Evolutionary conservation across 768 basidiomycete species (phyloP).

Genomic region (Gloeophyllum trabeum): DNA sequence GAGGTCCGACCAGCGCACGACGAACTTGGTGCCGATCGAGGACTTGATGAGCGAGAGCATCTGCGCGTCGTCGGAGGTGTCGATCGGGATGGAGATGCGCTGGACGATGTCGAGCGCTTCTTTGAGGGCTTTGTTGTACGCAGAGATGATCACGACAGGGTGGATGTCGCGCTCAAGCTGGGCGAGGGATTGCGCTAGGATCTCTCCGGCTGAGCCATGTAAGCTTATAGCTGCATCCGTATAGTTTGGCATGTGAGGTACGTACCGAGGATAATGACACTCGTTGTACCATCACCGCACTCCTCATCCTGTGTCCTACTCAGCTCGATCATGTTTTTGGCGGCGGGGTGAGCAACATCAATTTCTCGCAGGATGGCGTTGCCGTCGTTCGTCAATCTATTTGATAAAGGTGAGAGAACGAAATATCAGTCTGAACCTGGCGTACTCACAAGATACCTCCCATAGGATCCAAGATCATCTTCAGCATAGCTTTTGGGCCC

Average conservation of each 20-base stretch:
- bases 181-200: constrained; percentile 87
- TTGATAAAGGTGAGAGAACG: background rate
- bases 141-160: constrained; percentile 97
- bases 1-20: constrained; percentile 90
- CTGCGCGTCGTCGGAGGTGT: constrained; percentile 72
- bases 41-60: constrained; percentile 98
- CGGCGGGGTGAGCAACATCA: constrained; percentile 96
- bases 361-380: constrained; percentile 98
- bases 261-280: constrained; percentile 93
- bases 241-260: constrained; percentile 1
- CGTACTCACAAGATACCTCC: constrained; percentile 82
- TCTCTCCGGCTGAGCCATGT: constrained; percentile 72
- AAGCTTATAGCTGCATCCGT: background rate
- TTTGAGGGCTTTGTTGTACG: constrained; percentile 92
- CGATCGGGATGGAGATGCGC: constrained; percentile 81
- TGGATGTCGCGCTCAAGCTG: constrained; percentile 96
- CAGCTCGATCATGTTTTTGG: constrained; percentile 99
- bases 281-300: constrained; percentile 97
- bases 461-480: constrained; percentile 99
- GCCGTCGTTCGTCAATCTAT: constrained; percentile 94
- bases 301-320: constrained; percentile 98
- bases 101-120: constrained; percentile 86
- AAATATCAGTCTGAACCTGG: background rate
- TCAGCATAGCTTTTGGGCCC: constrained; percentile 96
- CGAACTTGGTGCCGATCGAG: constrained; percentile 97